phyloP scores from a whole-genome alignment of 352 stramenopile genomes.

The Globisporangium perplexum region DNA sequence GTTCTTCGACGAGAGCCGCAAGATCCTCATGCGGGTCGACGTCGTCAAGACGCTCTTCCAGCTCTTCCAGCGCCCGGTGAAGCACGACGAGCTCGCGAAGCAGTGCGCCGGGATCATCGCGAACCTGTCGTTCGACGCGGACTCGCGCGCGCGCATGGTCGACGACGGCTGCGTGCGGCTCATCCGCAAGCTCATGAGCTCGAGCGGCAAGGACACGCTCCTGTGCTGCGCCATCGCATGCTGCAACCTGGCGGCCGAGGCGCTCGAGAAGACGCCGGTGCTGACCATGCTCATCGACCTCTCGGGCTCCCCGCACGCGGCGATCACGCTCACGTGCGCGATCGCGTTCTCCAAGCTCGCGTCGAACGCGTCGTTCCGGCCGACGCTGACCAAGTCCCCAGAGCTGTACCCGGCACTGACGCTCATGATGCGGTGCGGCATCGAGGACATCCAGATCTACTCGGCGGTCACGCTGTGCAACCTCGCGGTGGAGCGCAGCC shows the following conservation, averaged over 20 bases:
- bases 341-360: slow-evolving; percentile 77
- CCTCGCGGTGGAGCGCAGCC: slow-evolving; percentile 58
- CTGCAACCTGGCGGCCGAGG: slow-evolving; percentile 69
- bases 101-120: slow-evolving; percentile 59
- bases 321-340: slow-evolving; percentile 67
- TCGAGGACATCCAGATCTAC: slow-evolving; percentile 88
- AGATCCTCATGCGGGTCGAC: slow-evolving; percentile 53
- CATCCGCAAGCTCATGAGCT: slow-evolving; percentile 63
- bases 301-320: slow-evolving; percentile 49
- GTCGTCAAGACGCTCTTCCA: slow-evolving; percentile 53
- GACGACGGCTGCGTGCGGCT: slow-evolving; percentile 59
- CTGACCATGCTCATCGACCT: slow-evolving; percentile 80
- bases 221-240: slow-evolving; percentile 67
- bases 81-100: slow-evolving; percentile 61
- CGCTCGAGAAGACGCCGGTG: slow-evolving; percentile 60
- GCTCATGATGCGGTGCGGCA: slow-evolving; percentile 85
- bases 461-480: slow-evolving; percentile 85
- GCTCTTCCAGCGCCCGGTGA: slow-evolving; percentile 61
- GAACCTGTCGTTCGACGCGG: slow-evolving; percentile 72
- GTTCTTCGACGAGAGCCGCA: slow-evolving; percentile 58
- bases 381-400: slow-evolving; percentile 53
- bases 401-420: slow-evolving; percentile 76
- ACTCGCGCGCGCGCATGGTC: slow-evolving; percentile 51
- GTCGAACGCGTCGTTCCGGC: slow-evolving; percentile 44
- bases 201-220: slow-evolving; percentile 50